Conservation (phyloP, 805 yeast genomes). For the Saccharomycopsis capsularis region DNA sequence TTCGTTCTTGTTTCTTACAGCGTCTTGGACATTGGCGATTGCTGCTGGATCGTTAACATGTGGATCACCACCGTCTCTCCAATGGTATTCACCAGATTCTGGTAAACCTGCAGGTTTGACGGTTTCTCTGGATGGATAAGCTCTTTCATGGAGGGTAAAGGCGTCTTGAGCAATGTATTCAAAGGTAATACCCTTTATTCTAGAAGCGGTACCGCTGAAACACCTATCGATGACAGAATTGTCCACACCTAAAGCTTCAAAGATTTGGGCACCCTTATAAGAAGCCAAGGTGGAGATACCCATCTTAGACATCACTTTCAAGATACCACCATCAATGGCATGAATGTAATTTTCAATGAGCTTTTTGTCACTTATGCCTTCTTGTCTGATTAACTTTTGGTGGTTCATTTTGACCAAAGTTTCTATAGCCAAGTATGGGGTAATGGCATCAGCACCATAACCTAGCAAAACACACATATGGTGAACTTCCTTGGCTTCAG, state of each 20-base stretch:
- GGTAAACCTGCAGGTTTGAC: slow-evolving; percentile 70
- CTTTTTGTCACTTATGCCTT: slow-evolving; percentile 43
- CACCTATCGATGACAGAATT: slow-evolving; percentile 92
- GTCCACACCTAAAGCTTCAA: slow-evolving; percentile 94
- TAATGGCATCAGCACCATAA: slow-evolving; percentile 94
- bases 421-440: slow-evolving; percentile 91
- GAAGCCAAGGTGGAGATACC: slow-evolving; percentile 97
- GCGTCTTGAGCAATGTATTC: slow-evolving; percentile 97
- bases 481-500: slow-evolving; percentile 96
- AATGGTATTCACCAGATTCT: slow-evolving; percentile 95
- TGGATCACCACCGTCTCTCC: slow-evolving; percentile 98
- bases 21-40: slow-evolving; percentile 92
- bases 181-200: slow-evolving; percentile 92
- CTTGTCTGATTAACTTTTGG: slow-evolving; percentile 61
- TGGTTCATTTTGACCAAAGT: slow-evolving; percentile 76
- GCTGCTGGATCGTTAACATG: slow-evolving; percentile 94
- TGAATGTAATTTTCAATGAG: slow-evolving; percentile 73
- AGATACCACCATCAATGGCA: slow-evolving; percentile 83
- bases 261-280: slow-evolving; percentile 98
- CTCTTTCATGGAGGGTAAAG: slow-evolving; percentile 85
- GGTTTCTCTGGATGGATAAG: slow-evolving; percentile 73
- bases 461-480: slow-evolving; percentile 92
- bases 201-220: slow-evolving; percentile 94
- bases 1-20: slow-evolving; percentile 96
- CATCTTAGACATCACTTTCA: slow-evolving; percentile 98